Percentiles rank a stretch among this genome's conserved stretches.
Evolutionary conservation across 768 basidiomycete genomes (phyloP).

Genomic region (Serendipita sp.): DNA sequence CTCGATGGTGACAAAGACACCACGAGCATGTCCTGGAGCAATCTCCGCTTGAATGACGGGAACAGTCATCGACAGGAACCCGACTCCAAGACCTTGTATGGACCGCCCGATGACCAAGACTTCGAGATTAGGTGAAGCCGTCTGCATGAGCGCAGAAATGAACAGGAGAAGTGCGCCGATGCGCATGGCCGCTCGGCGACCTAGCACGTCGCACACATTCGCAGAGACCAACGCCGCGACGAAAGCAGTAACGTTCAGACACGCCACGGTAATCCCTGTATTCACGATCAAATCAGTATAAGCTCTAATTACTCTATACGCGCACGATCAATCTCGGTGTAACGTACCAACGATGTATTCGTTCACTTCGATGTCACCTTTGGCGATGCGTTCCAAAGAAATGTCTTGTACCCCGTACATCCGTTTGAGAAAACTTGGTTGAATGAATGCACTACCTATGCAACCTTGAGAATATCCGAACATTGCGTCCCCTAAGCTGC

Average conservation of each 20-base stretch:
- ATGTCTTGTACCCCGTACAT: slow-evolving; percentile 30
- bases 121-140: slow-evolving; percentile 31
- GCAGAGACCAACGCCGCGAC: slow-evolving; percentile 30
- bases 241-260: slow-evolving; percentile 35
- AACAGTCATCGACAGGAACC: slow-evolving; percentile 8
- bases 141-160: slow-evolving; percentile 33
- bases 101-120: slow-evolving; percentile 27
- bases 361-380: slow-evolving; percentile 28
- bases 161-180: slow-evolving; percentile 35
- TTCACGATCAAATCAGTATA: not conserved
- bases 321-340: too few relatives aligned
- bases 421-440: slow-evolving; percentile 33
- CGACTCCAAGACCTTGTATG: slow-evolving; percentile 29
- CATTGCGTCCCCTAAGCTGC: slow-evolving; percentile 41
- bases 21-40: slow-evolving; percentile 6
- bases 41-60: slow-evolving; percentile 8
- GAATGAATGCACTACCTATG: slow-evolving; percentile 35
- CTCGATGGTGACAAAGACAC: slow-evolving; percentile 17
- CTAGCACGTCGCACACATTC: slow-evolving; percentile 35
- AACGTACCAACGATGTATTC: slow-evolving; percentile 31
- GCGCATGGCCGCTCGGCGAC: slow-evolving; percentile 34
- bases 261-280: slow-evolving; percentile 33
- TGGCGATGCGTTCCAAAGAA: slow-evolving; percentile 30
- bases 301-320: too few relatives aligned
- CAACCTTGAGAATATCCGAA: slow-evolving; percentile 41